Percentiles rank a stretch among this genome's conserved stretches.
phyloP scores from a whole-genome alignment of 768 basidiomycete genomes.

The Neoboletus brunneissimus region DNA sequence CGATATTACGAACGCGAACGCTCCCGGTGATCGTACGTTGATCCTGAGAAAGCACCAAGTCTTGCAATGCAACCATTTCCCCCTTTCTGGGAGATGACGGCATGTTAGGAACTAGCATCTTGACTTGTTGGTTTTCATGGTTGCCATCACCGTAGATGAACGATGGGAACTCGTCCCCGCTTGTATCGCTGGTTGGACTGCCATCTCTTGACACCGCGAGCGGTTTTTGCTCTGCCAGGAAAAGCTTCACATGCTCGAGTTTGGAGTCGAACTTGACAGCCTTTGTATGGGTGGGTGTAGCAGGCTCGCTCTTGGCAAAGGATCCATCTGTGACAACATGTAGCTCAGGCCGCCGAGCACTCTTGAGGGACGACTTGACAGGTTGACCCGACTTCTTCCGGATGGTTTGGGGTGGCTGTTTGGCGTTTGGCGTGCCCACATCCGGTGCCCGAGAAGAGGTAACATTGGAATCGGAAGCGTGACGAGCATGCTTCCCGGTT shows the following conservation, averaged over 20 bases:
- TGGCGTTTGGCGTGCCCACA: not conserved
- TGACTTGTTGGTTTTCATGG: slow-evolving; percentile 38
- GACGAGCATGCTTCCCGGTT: slow-evolving; percentile 16
- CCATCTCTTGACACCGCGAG: slow-evolving; percentile 90
- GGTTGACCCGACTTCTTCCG: slow-evolving; percentile 95
- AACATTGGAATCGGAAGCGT: slow-evolving; percentile 22
- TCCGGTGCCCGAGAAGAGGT: not conserved
- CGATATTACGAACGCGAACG: slow-evolving; percentile 79
- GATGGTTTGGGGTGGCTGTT: slow-evolving; percentile 39
- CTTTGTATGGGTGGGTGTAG: slow-evolving; percentile 74
- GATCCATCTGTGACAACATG: slow-evolving; percentile 49
- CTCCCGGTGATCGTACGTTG: slow-evolving; percentile 61
- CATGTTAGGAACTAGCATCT: slow-evolving; percentile 70
- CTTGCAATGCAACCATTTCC: slow-evolving; percentile 54
- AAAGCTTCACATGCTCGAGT: slow-evolving; percentile 92
- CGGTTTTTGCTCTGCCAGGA: slow-evolving; percentile 93
- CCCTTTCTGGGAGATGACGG: slow-evolving; percentile 41
- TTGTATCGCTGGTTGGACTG: slow-evolving; percentile 80
- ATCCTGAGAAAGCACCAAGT: slow-evolving; percentile 50
- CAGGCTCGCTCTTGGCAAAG: slow-evolving; percentile 71
- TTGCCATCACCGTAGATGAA: slow-evolving; percentile 56
- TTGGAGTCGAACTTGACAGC: slow-evolving; percentile 91
- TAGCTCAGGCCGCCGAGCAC: slow-evolving; percentile 52
- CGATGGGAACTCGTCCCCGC: slow-evolving; percentile 74
- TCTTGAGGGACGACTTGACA: slow-evolving; percentile 88